Conservation (phyloP, 2,329 filamentous ascomycete species). For the Emydomyces testavorans region DNA sequence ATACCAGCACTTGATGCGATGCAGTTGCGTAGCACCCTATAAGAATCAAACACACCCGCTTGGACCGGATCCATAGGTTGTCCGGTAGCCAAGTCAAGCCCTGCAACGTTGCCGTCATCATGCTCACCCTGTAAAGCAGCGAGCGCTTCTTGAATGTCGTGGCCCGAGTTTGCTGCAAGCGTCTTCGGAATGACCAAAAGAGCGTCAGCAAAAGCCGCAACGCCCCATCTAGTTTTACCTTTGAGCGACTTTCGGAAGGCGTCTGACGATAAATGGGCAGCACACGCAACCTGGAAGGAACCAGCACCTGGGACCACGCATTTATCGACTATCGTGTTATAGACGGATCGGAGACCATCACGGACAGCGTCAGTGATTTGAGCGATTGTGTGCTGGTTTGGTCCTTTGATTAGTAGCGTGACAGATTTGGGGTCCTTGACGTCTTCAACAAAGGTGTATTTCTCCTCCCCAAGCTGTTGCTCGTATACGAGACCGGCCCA, state of each 20-base stretch:
- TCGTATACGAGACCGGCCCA: conserved; percentile 97
- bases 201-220: conserved; percentile 88
- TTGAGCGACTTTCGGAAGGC: conserved; percentile 82
- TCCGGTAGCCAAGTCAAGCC: conserved; percentile 74
- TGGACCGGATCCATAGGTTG: conserved; percentile 91
- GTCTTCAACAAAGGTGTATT: conserved; percentile 97
- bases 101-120: conserved; percentile 70
- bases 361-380: conserved; percentile 95
- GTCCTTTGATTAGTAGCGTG: conserved; percentile 93
- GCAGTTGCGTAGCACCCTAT: conserved; percentile 85
- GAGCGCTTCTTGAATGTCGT: conserved; percentile 91
- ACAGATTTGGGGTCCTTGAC: conserved; percentile 98
- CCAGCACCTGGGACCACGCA: conserved; percentile 90
- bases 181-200: conserved; percentile 95
- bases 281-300: conserved; percentile 90
- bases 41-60: conserved; percentile 90
- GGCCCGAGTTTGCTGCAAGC: conserved; percentile 85
- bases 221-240: conserved; percentile 95
- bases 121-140: conserved; percentile 78
- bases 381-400: conserved; percentile 89
- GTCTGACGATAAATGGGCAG: conserved; percentile 75
- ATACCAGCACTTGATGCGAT: conserved; percentile 91
- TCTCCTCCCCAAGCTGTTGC: conserved; percentile 94
- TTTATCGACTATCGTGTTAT: conserved; percentile 99
- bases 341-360: conserved; percentile 88